Conservation (phyloP, 1,139 yeast genomes). For the Candida neerlandica region DNA sequence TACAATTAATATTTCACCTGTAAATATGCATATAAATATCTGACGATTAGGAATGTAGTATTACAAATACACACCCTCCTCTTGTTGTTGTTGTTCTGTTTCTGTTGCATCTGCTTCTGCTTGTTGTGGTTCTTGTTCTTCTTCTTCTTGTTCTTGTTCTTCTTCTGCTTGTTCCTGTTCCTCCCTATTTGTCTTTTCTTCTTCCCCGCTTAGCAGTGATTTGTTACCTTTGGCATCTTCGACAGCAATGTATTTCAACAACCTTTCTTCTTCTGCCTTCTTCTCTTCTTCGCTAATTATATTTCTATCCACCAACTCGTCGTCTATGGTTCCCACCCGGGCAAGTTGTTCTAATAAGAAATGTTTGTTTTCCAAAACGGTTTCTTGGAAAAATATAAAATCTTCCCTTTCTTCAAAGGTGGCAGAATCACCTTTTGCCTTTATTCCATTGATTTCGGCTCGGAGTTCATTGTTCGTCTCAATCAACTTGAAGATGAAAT, state of each 20-base stretch:
- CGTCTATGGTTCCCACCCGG: constrained; percentile 24
- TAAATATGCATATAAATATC: constrained; percentile 9
- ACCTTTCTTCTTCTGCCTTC: constrained; percentile 11
- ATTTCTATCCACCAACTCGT: constrained; percentile 33
- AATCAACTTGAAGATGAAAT: constrained; percentile 24
- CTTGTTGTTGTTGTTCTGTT: constrained; percentile 6
- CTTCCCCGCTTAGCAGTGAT: neutral
- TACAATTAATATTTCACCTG: neutral
- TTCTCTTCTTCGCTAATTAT: constrained; percentile 16
- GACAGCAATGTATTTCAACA: constrained; percentile 10
- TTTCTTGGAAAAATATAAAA: constrained; percentile 27
- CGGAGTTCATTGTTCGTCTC: constrained; percentile 35
- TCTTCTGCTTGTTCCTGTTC: constrained; percentile 1
- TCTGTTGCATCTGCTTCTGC: constrained; percentile 6
- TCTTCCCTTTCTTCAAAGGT: constrained; percentile 24
- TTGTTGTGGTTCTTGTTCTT: constrained; percentile 1
- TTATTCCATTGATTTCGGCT: constrained; percentile 26
- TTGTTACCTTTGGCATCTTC: constrained; percentile 10
- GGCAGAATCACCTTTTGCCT: neutral
- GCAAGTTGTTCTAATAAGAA: constrained; percentile 33
- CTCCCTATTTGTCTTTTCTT: constrained; percentile 5
- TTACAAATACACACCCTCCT: constrained; percentile 18
- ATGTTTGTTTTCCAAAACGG: constrained; percentile 36
- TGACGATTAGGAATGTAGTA: neutral
- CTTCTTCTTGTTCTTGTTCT: constrained; percentile 5